Percentiles rank a stretch among this genome's conserved stretches.
Conservation (phyloP, 2,329 filamentous ascomycete genomes). For the Fusarium ambrosium region DNA sequence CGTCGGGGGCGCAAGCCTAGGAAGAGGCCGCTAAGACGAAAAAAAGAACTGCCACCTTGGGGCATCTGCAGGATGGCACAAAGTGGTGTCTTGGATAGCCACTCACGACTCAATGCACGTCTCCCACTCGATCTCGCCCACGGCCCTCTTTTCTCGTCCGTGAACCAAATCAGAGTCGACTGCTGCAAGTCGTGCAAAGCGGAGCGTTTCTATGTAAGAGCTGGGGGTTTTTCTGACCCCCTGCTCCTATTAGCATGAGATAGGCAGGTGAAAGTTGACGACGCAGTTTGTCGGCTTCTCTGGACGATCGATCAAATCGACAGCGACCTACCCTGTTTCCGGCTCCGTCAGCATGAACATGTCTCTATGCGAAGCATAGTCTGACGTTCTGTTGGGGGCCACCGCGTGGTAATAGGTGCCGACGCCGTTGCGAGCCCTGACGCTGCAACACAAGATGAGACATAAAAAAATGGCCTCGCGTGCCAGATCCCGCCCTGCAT, state of each 20-base stretch:
- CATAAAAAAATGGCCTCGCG: conserved; percentile 34
- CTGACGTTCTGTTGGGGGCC: not conserved
- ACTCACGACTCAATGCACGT: conserved; percentile 40
- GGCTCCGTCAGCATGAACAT: conserved; percentile 1
- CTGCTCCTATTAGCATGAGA: conserved; percentile 27
- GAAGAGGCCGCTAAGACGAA: conserved; percentile 35
- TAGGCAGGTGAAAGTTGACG: conserved; percentile 31
- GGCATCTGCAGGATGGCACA: conserved; percentile 35
- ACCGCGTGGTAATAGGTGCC: not conserved
- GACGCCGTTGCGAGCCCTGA: not conserved
- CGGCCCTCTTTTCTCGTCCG: conserved; percentile 33
- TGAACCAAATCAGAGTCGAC: conserved; percentile 40
- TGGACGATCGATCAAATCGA: not conserved
- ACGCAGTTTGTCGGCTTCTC: conserved; percentile 12
- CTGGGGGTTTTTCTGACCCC: conserved; percentile 7
- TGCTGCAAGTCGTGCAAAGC: conserved; percentile 40
- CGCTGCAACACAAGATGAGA: conserved; percentile 34
- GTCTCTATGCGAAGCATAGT: not conserved
- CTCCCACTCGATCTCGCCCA: conserved; percentile 31
- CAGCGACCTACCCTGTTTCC: not conserved
- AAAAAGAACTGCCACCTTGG: conserved; percentile 36
- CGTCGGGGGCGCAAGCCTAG: conserved; percentile 31
- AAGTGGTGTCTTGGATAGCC: conserved; percentile 33
- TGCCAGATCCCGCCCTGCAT: conserved; percentile 38
- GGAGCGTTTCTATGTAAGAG: conserved; percentile 21